Conservation (phyloP, 2,329 filamentous ascomycete species). For the Juglanconis sp. region DNA sequence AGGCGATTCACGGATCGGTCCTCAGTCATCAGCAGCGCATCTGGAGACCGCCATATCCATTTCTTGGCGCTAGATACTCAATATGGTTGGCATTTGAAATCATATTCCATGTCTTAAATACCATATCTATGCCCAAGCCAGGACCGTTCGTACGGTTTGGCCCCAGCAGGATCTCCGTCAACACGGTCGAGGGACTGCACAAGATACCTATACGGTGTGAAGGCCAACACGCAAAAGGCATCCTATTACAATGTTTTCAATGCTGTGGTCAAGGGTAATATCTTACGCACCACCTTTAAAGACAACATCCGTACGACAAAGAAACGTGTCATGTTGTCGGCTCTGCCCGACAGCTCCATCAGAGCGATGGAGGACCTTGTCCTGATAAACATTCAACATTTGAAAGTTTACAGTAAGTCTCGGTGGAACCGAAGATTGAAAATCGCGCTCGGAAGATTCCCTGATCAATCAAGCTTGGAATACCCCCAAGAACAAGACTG, state of each 20-base stretch:
- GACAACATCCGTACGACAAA: neutral
- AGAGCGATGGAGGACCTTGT: neutral
- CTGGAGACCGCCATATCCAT: neutral
- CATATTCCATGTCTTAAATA: neutral
- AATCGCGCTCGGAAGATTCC: neutral
- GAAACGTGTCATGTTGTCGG: neutral
- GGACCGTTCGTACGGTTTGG: slow-evolving; percentile 5
- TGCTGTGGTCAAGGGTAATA: neutral
- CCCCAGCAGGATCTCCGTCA: neutral
- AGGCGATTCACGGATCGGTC: neutral
- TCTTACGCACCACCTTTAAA: neutral
- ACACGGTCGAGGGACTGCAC: slow-evolving; percentile 1
- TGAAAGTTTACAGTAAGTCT: neutral
- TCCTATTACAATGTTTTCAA: neutral
- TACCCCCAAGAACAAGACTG: neutral
- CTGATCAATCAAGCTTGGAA: neutral
- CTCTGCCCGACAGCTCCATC: neutral
- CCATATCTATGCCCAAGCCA: neutral
- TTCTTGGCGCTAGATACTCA: neutral
- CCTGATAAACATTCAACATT: neutral
- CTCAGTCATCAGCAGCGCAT: neutral
- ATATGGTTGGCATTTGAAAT: neutral
- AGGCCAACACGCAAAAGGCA: slow-evolving; percentile 2
- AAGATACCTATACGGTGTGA: neutral
- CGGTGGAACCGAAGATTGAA: neutral